Percentiles rank a stretch among this genome's conserved stretches.
These are phyloP conservation scores for Adiantum capillusveneris DNA, from an alignment of 75 land plant genomes.

Conservation along the genomic window DNA sequence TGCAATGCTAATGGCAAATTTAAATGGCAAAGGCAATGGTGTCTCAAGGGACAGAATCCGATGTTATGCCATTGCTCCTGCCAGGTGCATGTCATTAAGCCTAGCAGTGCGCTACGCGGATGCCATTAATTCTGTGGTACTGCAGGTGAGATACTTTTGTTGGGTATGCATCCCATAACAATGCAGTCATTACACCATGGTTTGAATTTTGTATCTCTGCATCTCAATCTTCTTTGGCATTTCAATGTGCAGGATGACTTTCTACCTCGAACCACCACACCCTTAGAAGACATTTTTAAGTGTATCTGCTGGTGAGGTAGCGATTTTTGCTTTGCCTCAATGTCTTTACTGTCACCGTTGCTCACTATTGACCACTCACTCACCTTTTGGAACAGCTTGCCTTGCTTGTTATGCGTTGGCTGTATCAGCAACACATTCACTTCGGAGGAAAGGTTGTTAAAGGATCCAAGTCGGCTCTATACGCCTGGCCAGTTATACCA, in stretches of 20 bases:
- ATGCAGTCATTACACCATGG: no score
- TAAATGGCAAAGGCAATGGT: constrained; percentile 43
- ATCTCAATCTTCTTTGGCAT: no score
- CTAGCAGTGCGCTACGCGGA: constrained; percentile 89
- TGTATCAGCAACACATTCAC: constrained; percentile 72
- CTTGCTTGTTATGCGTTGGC: constrained; percentile 48
- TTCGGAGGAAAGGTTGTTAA: constrained; percentile 48
- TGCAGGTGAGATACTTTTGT: constrained; percentile 48
- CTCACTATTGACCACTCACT: no score
- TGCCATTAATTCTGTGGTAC: constrained; percentile 66
- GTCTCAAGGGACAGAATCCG: constrained; percentile 50
- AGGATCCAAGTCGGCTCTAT: constrained; percentile 75
- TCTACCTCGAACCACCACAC: constrained; percentile 89
- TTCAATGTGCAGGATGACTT: constrained; percentile 99
- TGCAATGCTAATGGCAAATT: constrained; percentile 51
- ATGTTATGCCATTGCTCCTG: constrained; percentile 85
- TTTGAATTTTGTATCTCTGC: no score
- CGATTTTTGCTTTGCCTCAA: no score
- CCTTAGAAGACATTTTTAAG: constrained; percentile 79
- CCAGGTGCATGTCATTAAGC: constrained; percentile 87
- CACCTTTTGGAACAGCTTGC: constrained; percentile 44
- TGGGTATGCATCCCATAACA: background rate
- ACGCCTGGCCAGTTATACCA: constrained; percentile 91
- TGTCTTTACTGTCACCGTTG: no score
- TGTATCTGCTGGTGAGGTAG: constrained; percentile 73